phyloP scores from a whole-genome alignment of 164 flowering plant genomes.

The Stephania cephalantha region DNA sequence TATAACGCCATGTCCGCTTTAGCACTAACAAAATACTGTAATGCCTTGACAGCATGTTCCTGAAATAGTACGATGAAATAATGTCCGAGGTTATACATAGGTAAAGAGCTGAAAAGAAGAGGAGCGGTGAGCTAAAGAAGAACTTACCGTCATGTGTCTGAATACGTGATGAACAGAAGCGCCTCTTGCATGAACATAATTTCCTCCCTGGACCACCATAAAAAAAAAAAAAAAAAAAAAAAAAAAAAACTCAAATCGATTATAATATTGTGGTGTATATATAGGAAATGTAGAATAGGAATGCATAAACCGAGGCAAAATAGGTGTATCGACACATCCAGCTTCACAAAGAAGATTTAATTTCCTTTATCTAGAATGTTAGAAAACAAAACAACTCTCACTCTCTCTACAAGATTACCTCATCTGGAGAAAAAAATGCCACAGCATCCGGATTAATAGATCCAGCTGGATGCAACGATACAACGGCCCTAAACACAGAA shows the following conservation, averaged over 20 bases:
- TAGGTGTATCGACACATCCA: background rate
- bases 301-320: background rate
- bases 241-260: background rate
- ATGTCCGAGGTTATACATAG: background rate
- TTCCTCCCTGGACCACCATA: slow-evolving; percentile 58
- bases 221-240: slow-evolving; percentile 1
- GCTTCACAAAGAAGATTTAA: background rate
- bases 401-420: slow-evolving; percentile 39
- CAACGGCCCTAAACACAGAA: slow-evolving; percentile 69
- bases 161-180: slow-evolving; percentile 74
- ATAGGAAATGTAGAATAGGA: background rate
- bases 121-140: background rate
- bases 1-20: slow-evolving; percentile 46
- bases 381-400: too few species aligned
- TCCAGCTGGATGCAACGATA: slow-evolving; percentile 88
- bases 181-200: slow-evolving; percentile 84
- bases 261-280: too few species aligned
- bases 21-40: slow-evolving; percentile 68
- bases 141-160: slow-evolving; percentile 62
- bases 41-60: slow-evolving; percentile 81
- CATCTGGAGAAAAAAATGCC: slow-evolving; percentile 97
- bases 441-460: slow-evolving; percentile 87
- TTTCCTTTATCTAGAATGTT: too few species aligned
- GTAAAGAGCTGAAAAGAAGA: background rate
- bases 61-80: slow-evolving; percentile 22